Conservation (phyloP, 1,284 basidiomycete species). For the Malassezia dermatis region DNA sequence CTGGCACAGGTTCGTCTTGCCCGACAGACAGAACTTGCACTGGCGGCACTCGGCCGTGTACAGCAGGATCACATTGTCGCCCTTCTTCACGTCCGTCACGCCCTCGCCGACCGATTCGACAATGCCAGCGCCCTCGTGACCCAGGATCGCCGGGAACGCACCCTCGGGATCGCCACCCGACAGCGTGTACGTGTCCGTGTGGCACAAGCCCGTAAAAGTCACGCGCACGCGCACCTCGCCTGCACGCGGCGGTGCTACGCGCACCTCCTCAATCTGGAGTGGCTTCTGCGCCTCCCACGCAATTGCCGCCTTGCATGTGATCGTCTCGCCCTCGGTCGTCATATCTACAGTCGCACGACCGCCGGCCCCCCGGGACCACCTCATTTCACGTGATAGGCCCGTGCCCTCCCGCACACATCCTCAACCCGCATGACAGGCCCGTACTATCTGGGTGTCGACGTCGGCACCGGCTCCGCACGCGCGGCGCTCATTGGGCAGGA, state of each 20-base stretch:
- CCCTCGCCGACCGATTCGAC: conserved; percentile 88
- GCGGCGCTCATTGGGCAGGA: conserved; percentile 68
- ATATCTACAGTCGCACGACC: background rate
- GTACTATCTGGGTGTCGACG: conserved; percentile 57
- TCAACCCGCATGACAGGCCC: background rate
- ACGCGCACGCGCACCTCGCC: conserved; percentile 90
- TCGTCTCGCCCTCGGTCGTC: conserved; percentile 30
- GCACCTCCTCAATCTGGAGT: conserved; percentile 78
- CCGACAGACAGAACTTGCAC: conserved; percentile 79
- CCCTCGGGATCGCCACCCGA: conserved; percentile 96
- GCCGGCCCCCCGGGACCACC: background rate
- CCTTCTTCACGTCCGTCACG: conserved; percentile 70
- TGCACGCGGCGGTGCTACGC: conserved; percentile 78
- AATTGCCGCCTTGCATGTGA: conserved; percentile 61
- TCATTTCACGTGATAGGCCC: background rate
- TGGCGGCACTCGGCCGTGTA: conserved; percentile 45
- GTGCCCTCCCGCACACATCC: background rate
- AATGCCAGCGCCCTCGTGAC: conserved; percentile 51
- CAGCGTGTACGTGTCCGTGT: conserved; percentile 94
- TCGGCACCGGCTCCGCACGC: conserved; percentile 85
- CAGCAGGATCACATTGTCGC: conserved; percentile 63
- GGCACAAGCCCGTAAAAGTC: conserved; percentile 88
- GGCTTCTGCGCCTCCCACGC: conserved; percentile 90
- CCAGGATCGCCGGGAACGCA: conserved; percentile 81
- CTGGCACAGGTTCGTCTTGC: conserved; percentile 70